Percentiles rank a stretch among this genome's conserved stretches.
These are phyloP conservation scores for Triglochin maritima DNA, from an alignment of 106 monocot species.

Conservation along the genomic window DNA sequence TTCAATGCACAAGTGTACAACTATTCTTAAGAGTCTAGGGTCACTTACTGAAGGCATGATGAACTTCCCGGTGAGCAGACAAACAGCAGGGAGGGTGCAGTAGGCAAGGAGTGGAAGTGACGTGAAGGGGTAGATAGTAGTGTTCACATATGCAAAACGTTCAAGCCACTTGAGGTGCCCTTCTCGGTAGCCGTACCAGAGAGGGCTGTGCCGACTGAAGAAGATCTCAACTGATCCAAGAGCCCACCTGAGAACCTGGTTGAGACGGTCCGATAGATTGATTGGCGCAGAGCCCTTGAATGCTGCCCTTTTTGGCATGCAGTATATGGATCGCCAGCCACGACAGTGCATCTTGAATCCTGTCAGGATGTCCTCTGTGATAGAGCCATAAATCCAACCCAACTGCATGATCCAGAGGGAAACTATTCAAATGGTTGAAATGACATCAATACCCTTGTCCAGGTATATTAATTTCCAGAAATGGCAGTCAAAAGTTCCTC, in stretches of 20 bases:
- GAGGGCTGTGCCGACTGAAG: constrained; percentile 87
- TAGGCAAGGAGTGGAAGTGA: constrained; percentile 29
- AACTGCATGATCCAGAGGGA: constrained; percentile 32
- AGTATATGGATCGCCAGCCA: constrained; percentile 88
- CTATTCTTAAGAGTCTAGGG: background rate
- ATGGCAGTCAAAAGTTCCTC: no score
- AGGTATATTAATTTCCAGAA: no score
- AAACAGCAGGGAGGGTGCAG: constrained; percentile 22
- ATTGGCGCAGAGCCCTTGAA: constrained; percentile 96
- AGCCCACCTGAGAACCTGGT: constrained; percentile 95
- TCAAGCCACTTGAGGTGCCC: constrained; percentile 95
- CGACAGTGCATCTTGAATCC: constrained; percentile 99
- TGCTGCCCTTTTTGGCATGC: constrained; percentile 86
- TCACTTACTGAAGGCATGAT: constrained; percentile 17
- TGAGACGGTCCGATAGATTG: constrained; percentile 85
- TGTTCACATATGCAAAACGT: constrained; percentile 87
- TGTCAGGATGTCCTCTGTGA: constrained; percentile 92
- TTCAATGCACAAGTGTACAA: no score
- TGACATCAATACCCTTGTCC: background rate
- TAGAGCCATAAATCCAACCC: constrained; percentile 98
- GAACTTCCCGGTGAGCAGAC: constrained; percentile 22
- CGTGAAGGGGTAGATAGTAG: constrained; percentile 97
- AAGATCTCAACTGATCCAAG: constrained; percentile 97
- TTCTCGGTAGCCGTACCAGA: constrained; percentile 76
- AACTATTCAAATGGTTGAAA: background rate